phyloP scores from a whole-genome alignment of 371 early-diverging fungal species.

The Astathelohania contejeani region DNA sequence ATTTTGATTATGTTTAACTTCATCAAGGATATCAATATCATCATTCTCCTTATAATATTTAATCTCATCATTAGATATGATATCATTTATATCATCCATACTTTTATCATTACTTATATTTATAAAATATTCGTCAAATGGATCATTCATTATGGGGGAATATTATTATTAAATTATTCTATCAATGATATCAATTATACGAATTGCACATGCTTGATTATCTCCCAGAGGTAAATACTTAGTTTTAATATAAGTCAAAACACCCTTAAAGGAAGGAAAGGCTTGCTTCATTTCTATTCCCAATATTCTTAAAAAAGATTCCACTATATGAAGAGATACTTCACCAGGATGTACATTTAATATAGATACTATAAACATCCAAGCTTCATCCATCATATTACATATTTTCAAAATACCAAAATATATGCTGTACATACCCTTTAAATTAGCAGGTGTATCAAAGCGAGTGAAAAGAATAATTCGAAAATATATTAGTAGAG shows the following conservation, averaged over 20 bases:
- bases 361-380: conserved; percentile 33
- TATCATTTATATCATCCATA: not conserved
- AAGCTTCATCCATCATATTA: conserved; percentile 23
- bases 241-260: no score
- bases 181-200: no score
- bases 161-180: no score
- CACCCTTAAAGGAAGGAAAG: no score
- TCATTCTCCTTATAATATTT: not conserved
- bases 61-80: not conserved
- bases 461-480: conserved; percentile 18
- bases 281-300: conserved; percentile 7
- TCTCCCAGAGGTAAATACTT: no score
- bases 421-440: conserved; percentile 37
- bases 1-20: not conserved
- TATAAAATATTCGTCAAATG: not conserved
- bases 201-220: no score
- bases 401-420: conserved; percentile 25
- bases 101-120: not conserved
- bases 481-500: conserved; percentile 15
- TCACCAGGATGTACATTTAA: conserved; percentile 18
- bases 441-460: conserved; percentile 13
- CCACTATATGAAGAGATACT: conserved; percentile 11
- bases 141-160: not conserved
- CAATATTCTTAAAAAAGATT: conserved; percentile 14
- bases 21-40: not conserved